phyloP scores from a whole-genome alignment of 805 yeast genomes.

The Yarrowia phangngaensis region DNA sequence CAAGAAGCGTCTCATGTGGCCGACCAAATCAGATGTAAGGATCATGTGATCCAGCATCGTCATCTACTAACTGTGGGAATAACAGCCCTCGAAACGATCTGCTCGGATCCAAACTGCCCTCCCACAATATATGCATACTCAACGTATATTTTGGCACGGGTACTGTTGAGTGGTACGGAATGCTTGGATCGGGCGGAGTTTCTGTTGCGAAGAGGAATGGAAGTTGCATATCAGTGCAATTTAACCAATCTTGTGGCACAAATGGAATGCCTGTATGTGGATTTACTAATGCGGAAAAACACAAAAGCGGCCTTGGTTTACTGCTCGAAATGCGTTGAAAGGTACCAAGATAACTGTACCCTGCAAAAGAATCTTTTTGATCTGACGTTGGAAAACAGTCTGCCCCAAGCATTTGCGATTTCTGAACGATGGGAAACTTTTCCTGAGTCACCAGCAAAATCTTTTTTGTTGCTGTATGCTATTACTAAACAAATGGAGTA shows the following conservation, averaged over 20 bases:
- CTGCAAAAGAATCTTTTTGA: not conserved
- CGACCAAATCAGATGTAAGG: too few relatives aligned
- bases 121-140: slow-evolving; percentile 8
- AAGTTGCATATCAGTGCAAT: not conserved
- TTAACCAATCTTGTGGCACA: not conserved
- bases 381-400: not conserved
- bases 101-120: slow-evolving; percentile 11
- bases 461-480: not conserved
- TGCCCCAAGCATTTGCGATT: not conserved
- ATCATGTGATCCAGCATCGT: too few relatives aligned
- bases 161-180: slow-evolving; percentile 16
- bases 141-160: slow-evolving; percentile 12
- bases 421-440: not conserved
- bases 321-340: not conserved
- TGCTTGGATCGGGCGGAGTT: not conserved
- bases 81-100: not conserved
- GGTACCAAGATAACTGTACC: not conserved
- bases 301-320: not conserved
- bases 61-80: not conserved
- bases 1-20: too few relatives aligned
- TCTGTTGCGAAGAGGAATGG: slow-evolving; percentile 14
- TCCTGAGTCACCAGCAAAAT: not conserved
- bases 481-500: not conserved
- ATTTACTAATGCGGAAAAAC: not conserved
- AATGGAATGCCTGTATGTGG: not conserved